Percentiles rank a stretch among this genome's conserved stretches.
Conservation (phyloP, 2,329 filamentous ascomycete species). For the Paracoccidioides lutzii region DNA sequence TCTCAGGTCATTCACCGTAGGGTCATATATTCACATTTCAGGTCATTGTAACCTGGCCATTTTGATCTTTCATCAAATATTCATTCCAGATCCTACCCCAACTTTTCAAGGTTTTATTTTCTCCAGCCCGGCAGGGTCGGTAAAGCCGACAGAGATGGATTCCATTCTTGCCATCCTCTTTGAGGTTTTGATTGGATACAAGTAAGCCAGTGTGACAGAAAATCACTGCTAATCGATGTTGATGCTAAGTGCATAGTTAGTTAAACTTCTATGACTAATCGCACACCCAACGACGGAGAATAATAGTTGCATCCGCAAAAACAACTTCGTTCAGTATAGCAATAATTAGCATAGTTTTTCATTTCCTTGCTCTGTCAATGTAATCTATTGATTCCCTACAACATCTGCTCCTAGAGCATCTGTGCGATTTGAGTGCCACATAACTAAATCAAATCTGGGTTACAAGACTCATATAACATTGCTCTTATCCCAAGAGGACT, state of each 20-base stretch:
- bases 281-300: not conserved
- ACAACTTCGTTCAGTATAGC: not conserved
- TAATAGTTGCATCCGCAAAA: not conserved
- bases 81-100: not conserved
- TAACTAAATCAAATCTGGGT: not conserved
- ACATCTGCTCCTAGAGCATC: not conserved
- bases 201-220: too few species aligned
- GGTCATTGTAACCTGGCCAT: not conserved
- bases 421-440: not conserved
- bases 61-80: not conserved
- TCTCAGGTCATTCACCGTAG: not conserved
- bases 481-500: too few species aligned
- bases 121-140: not conserved
- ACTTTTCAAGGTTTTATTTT: not conserved
- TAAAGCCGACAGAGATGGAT: not conserved
- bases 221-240: not conserved
- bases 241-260: not conserved
- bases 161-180: not conserved
- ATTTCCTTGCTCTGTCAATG: not conserved
- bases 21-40: not conserved
- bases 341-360: not conserved
- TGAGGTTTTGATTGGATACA: too few species aligned
- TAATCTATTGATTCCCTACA: too few species aligned
- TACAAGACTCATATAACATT: too few species aligned
- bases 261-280: not conserved